Conservation (phyloP, 805 yeast species). For the Gaillardinia entomophila region DNA sequence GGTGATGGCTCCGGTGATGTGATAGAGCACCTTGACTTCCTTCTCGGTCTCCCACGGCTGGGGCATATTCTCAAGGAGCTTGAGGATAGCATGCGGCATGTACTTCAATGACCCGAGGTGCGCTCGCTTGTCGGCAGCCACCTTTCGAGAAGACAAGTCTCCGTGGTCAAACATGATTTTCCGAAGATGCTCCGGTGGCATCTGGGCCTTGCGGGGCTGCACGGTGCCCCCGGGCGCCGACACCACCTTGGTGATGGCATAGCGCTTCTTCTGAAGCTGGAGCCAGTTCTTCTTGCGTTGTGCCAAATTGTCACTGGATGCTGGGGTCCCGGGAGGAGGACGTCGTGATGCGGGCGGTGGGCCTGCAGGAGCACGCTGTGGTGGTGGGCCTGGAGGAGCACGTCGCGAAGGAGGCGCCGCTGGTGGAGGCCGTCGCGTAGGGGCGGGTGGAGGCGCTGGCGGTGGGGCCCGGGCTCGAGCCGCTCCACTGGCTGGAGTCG, state of each 20-base stretch:
- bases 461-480: slow-evolving; percentile 20
- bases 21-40: slow-evolving; percentile 86
- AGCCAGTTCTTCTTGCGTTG: slow-evolving; percentile 54
- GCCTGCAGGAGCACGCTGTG: slow-evolving; percentile 6
- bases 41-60: slow-evolving; percentile 94
- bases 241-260: slow-evolving; percentile 21
- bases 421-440: slow-evolving; percentile 2
- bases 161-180: slow-evolving; percentile 80
- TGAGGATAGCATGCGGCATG: slow-evolving; percentile 91
- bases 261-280: slow-evolving; percentile 55
- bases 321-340: slow-evolving; percentile 12
- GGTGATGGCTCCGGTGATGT: slow-evolving; percentile 88
- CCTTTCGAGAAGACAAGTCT: slow-evolving; percentile 73
- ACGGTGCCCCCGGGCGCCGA: slow-evolving; percentile 39
- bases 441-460: slow-evolving; percentile 30
- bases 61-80: slow-evolving; percentile 92
- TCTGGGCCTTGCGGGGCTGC: slow-evolving; percentile 61
- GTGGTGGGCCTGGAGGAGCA: slow-evolving; percentile 2
- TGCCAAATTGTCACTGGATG: slow-evolving; percentile 16
- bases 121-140: slow-evolving; percentile 79
- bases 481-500: slow-evolving; percentile 8
- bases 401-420: slow-evolving; percentile 2
- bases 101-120: slow-evolving; percentile 88
- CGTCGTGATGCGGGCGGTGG: slow-evolving; percentile 6
- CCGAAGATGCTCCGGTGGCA: slow-evolving; percentile 92